A percentile compares a stretch with the other conserved stretches of the same genome.
Evolutionary conservation across 306 rosid species (phyloP).

Genomic region (Elaeagnus macrophylla): DNA sequence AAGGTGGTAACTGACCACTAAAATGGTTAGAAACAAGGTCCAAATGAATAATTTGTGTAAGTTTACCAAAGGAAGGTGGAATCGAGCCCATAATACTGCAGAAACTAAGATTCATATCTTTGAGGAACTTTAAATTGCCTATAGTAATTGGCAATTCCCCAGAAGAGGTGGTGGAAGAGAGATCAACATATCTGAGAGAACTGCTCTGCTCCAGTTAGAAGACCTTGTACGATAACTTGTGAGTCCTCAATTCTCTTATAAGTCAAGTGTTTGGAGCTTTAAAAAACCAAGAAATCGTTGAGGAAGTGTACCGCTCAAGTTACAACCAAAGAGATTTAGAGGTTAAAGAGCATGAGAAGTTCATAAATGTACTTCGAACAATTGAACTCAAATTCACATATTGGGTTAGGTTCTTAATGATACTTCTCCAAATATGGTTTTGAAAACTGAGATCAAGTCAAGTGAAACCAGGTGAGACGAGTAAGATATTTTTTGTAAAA

Average conservation of each 20-base stretch:
- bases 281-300: neutral
- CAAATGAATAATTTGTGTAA: neutral
- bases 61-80: neutral
- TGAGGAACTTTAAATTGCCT: neutral
- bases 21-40: neutral
- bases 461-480: slow-evolving; percentile 5
- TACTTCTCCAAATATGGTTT: too few species aligned
- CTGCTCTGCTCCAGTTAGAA: neutral
- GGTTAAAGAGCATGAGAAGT: neutral
- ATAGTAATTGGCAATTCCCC: neutral
- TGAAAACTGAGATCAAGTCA: neutral
- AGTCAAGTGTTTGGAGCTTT: neutral
- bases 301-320: neutral
- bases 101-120: neutral
- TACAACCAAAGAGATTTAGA: neutral
- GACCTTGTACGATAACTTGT: neutral
- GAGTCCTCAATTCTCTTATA: neutral
- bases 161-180: neutral
- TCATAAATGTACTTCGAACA: too few species aligned
- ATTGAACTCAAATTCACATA: too few species aligned
- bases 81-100: neutral
- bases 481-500: too few species aligned
- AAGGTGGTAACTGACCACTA: neutral
- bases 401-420: too few species aligned
- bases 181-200: neutral